Conservation (phyloP, 2,329 filamentous ascomycete species). For the Lizonia empirigonia region DNA sequence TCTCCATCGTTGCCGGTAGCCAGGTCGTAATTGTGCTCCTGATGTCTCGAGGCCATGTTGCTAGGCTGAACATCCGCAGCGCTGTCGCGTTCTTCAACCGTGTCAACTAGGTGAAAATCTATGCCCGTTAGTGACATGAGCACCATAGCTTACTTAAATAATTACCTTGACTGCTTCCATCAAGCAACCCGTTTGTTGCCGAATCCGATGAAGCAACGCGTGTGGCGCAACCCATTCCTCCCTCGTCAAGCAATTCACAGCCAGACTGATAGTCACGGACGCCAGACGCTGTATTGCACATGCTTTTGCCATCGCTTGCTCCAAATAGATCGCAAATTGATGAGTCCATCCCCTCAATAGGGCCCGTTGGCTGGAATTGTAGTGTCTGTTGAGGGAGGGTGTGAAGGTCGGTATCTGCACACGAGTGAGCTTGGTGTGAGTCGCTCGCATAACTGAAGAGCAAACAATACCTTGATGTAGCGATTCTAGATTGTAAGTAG, state of each 20-base stretch:
- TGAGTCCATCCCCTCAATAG: background rate
- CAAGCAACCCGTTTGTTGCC: slow-evolving; percentile 14
- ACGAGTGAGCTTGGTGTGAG: background rate
- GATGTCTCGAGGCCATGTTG: slow-evolving; percentile 9
- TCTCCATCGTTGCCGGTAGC: slow-evolving; percentile 14
- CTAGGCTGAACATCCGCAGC: slow-evolving; percentile 15
- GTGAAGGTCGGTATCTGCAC: background rate
- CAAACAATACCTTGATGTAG: background rate
- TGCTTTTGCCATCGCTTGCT: background rate
- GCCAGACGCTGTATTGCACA: background rate
- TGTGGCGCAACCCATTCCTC: slow-evolving; percentile 11
- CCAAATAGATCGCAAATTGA: background rate
- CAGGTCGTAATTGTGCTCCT: slow-evolving; percentile 8
- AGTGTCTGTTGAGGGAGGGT: background rate
- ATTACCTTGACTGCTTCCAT: slow-evolving; percentile 19
- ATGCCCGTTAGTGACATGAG: slow-evolving; percentile 10
- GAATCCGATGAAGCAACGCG: slow-evolving; percentile 11
- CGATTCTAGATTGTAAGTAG: background rate
- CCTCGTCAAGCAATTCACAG: slow-evolving; percentile 12
- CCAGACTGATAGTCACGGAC: slow-evolving; percentile 12
- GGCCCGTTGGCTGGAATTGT: background rate
- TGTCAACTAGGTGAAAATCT: slow-evolving; percentile 18
- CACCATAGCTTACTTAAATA: slow-evolving; percentile 15
- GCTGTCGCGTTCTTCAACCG: slow-evolving; percentile 14
- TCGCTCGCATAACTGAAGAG: background rate